Percentiles rank a stretch among this genome's conserved stretches.
Evolutionary conservation across 306 rosid species (phyloP).

Genomic region (Clitoria ternatea): DNA sequence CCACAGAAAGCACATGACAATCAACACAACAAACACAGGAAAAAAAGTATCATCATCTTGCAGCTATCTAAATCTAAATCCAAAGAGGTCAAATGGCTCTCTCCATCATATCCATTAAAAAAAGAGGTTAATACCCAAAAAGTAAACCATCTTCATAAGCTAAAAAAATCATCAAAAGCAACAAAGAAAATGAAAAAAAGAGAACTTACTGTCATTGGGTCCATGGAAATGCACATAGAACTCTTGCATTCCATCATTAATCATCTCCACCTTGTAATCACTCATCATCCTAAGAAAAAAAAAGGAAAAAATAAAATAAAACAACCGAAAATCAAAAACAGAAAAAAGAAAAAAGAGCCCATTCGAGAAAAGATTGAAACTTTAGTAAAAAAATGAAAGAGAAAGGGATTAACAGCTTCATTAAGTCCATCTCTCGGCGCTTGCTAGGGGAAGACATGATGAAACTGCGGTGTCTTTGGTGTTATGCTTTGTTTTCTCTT

Average conservation of each 20-base stretch:
- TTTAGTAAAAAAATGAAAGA: neutral
- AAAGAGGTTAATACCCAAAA: neutral
- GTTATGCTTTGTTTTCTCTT: neutral
- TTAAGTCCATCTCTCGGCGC: conserved; percentile 56
- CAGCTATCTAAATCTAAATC: conserved; percentile 22
- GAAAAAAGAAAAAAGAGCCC: neutral
- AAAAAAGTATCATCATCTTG: neutral
- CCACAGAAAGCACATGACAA: neutral
- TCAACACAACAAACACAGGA: neutral
- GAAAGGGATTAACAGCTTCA: conserved; percentile 43
- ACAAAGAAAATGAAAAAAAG: neutral
- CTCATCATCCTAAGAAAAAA: conserved; percentile 44
- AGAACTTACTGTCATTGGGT: conserved; percentile 38
- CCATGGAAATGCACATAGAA: conserved; percentile 49
- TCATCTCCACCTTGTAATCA: conserved; percentile 52
- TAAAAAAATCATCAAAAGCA: neutral
- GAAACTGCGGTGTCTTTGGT: neutral
- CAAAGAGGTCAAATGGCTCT: conserved; percentile 21
- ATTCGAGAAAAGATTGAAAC: conserved; percentile 11
- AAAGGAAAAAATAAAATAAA: neutral
- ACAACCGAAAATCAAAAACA: neutral
- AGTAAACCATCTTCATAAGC: neutral
- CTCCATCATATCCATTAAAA: neutral
- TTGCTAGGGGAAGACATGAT: conserved; percentile 53
- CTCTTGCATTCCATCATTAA: conserved; percentile 55